Evolutionary conservation across 805 yeast genomes (phyloP).

Genomic region (Pichia cephalocereana): DNA sequence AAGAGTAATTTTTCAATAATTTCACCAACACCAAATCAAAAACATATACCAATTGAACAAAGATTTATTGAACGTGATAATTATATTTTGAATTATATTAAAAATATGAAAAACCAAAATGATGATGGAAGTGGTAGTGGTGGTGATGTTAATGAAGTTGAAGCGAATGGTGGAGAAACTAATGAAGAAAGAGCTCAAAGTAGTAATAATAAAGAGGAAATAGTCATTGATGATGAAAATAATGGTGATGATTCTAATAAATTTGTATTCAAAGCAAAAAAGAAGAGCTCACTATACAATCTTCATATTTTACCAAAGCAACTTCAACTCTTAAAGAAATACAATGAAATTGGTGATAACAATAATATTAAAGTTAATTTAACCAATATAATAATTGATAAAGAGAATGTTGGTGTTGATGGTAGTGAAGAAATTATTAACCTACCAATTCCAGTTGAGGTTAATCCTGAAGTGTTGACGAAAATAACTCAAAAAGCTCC

Average conservation of each 20-base stretch:
- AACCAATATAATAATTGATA: too few relatives aligned
- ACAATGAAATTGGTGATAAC: neutral
- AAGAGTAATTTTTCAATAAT: slow-evolving; percentile 30
- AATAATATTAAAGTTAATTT: neutral
- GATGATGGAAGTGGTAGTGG: neutral
- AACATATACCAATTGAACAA: slow-evolving; percentile 24
- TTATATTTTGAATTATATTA: slow-evolving; percentile 7
- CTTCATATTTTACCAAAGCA: slow-evolving; percentile 9
- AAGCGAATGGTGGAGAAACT: neutral
- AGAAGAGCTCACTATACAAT: slow-evolving; percentile 5
- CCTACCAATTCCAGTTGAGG: slow-evolving; percentile 10
- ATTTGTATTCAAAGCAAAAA: slow-evolving; percentile 4
- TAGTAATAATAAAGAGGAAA: neutral
- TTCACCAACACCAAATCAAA: slow-evolving; percentile 21
- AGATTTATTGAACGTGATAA: slow-evolving; percentile 22
- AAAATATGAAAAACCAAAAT: neutral
- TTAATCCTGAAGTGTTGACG: slow-evolving; percentile 2
- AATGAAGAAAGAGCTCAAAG: neutral
- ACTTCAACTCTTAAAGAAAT: slow-evolving; percentile 8
- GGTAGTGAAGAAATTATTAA: neutral
- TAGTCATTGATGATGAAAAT: neutral
- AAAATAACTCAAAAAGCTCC: neutral
- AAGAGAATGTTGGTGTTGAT: neutral
- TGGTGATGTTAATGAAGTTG: neutral
- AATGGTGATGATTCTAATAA: neutral